Evolutionary conservation across 192 early-diverging fungal species (phyloP).

Genomic region (Backusella westeae): DNA sequence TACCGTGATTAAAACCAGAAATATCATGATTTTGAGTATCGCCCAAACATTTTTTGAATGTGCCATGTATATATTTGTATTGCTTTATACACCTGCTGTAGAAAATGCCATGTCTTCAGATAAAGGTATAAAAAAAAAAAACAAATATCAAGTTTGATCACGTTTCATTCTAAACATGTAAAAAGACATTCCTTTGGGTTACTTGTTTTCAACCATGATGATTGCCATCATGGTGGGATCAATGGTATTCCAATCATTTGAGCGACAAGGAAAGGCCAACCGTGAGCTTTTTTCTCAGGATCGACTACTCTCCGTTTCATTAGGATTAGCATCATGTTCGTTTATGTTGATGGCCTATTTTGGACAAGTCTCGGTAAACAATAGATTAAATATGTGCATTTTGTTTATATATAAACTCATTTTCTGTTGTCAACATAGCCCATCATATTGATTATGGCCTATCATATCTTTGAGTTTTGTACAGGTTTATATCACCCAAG

Average conservation of each 20-base stretch:
- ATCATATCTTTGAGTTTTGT: slow-evolving; percentile 54
- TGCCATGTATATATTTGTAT: slow-evolving; percentile 64
- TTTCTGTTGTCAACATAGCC: slow-evolving; percentile 1
- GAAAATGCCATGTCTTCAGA: slow-evolving; percentile 29
- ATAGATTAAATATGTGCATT: background rate
- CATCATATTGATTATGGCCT: slow-evolving; percentile 33
- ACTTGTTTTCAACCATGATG: slow-evolving; percentile 56
- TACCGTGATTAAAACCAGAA: slow-evolving; percentile 19
- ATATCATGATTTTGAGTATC: slow-evolving; percentile 49
- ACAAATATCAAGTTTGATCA: background rate
- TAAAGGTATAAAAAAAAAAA: slow-evolving; percentile 8
- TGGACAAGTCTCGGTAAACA: slow-evolving; percentile 10
- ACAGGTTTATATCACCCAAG: slow-evolving; percentile 57
- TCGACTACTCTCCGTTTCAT: slow-evolving; percentile 33
- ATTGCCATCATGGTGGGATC: slow-evolving; percentile 54
- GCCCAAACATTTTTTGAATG: slow-evolving; percentile 63
- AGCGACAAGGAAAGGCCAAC: slow-evolving; percentile 16
- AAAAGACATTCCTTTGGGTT: slow-evolving; percentile 42
- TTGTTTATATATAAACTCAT: background rate
- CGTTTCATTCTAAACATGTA: slow-evolving; percentile 20
- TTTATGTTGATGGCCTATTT: slow-evolving; percentile 39
- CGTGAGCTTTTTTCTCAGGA: background rate
- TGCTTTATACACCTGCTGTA: slow-evolving; percentile 57
- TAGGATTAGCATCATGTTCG: slow-evolving; percentile 36
- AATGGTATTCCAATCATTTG: slow-evolving; percentile 37